Percentiles rank a stretch among this genome's conserved stretches.
phyloP scores from a whole-genome alignment of 805 yeast genomes.

The Kuraishia hungarica region DNA sequence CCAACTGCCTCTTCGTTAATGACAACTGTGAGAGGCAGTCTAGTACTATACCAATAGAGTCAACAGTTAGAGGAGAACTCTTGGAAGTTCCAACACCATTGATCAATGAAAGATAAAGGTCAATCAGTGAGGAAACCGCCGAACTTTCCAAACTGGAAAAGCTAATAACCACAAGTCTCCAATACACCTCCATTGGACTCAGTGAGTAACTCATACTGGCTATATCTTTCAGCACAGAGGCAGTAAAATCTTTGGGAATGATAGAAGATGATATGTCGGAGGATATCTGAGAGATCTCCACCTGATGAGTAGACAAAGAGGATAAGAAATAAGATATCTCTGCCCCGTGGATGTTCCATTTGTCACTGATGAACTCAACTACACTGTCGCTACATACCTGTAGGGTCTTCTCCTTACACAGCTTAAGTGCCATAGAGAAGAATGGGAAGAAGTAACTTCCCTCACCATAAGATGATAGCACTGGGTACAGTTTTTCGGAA shows the following conservation, averaged over 20 bases:
- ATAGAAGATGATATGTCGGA: constrained; percentile 8
- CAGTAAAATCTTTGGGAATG: constrained; percentile 23
- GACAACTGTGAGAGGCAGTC: not conserved
- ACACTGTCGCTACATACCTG: constrained; percentile 36
- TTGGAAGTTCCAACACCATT: not conserved
- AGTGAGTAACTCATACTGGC: constrained; percentile 8
- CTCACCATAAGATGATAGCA: constrained; percentile 8
- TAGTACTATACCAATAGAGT: not conserved
- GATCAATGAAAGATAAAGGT: not conserved
- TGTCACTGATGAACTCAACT: constrained; percentile 36
- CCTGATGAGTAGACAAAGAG: not conserved
- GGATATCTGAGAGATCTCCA: not conserved
- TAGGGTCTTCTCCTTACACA: constrained; percentile 35
- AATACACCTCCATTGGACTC: constrained; percentile 30
- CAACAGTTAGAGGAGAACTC: not conserved
- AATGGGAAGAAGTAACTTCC: constrained; percentile 35
- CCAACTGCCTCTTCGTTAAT: not conserved
- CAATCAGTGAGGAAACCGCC: constrained; percentile 7
- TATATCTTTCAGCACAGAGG: constrained; percentile 18
- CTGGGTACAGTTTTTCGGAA: not conserved
- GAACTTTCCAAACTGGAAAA: constrained; percentile 18
- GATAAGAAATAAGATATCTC: constrained; percentile 31
- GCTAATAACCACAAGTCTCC: constrained; percentile 41
- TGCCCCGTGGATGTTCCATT: constrained; percentile 28
- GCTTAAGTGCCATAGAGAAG: constrained; percentile 33